These are phyloP conservation scores for Claviceps spartinae DNA, from an alignment of 2,329 filamentous ascomycete species.

Conservation along the genomic window DNA sequence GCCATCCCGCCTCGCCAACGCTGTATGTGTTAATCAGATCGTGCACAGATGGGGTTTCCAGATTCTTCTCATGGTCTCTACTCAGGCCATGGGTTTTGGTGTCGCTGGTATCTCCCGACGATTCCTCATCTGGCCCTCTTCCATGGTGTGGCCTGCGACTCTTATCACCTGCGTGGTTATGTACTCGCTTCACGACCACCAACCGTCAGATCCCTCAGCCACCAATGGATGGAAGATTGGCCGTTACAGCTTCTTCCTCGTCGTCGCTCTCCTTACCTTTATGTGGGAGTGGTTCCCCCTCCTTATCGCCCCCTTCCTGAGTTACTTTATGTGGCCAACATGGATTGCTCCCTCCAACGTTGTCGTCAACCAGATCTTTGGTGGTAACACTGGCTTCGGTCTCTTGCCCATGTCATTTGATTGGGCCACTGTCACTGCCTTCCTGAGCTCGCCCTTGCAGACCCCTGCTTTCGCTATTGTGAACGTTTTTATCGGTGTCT, in stretches of 20 bases:
- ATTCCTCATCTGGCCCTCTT: slow-evolving; percentile 46
- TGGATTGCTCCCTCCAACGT: slow-evolving; percentile 50
- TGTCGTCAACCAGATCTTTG: slow-evolving; percentile 52
- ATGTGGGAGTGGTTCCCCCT: slow-evolving; percentile 46
- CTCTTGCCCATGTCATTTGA: slow-evolving; percentile 54
- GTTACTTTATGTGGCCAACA: slow-evolving; percentile 44
- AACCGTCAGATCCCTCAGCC: slow-evolving; percentile 33
- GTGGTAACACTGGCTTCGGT: slow-evolving; percentile 45
- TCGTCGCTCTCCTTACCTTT: slow-evolving; percentile 36
- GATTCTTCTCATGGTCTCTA: slow-evolving; percentile 44
- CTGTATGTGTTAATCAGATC: neutral
- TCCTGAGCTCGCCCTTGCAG: slow-evolving; percentile 42
- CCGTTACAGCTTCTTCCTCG: slow-evolving; percentile 44
- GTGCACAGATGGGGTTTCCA: slow-evolving; percentile 34
- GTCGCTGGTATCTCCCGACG: slow-evolving; percentile 45
- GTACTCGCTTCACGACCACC: slow-evolving; percentile 50
- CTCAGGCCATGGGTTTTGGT: slow-evolving; percentile 50
- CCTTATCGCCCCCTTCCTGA: slow-evolving; percentile 44
- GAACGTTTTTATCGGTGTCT: slow-evolving; percentile 41
- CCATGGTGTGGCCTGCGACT: slow-evolving; percentile 51
- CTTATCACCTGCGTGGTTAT: slow-evolving; percentile 50
- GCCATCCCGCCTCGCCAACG: too few species aligned
- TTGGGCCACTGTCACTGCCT: slow-evolving; percentile 48
- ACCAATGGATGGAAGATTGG: slow-evolving; percentile 45
- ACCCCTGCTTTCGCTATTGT: slow-evolving; percentile 46